Base-by-base conservation (phyloP, 306 rosid genomes). In the Biancaea sappan region DNA sequence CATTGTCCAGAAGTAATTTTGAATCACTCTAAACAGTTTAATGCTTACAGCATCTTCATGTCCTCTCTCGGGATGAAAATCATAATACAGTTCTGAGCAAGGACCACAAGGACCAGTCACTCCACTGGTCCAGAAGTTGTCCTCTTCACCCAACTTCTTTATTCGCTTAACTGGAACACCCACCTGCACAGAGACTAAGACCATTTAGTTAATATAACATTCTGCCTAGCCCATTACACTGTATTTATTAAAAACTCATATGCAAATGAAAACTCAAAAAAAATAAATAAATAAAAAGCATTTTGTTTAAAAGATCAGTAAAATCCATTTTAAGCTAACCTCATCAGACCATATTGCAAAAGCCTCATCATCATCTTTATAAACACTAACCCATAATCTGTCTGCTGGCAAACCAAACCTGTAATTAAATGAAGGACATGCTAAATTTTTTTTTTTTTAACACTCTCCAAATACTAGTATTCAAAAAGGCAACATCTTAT, bases 111-210 rank as follows among this genome's bases (percentile, higher is more conserved):
- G 98, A 64, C 97, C 98, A 3, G 97, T 82, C 18, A 72, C 89
- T 76, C 98, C 98, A 81, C 96, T 93, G 21, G 89, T 87, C 97
- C 98, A 93, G 80, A 93, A 93, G 84, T 93, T 93, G 85, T 93
- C 98, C 12, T 93, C 97, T 77, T 87, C 87, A 15, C 96, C 98
- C 93, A 93, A 84, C 84, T 89, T 89, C 86, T 91, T 91, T 80
- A 93, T 91, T 34, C 86, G 97, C 66, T 91, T 86, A 68, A 81
- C 43, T 11, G 98, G 97, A 65, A 93, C 87, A 21, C 98, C 98
- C 59, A 93, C 73, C 98, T 93, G 89, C 72, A 58, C 66, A 81
- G 70, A 78, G 77, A 61, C 21, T 69, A 75, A 8, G 29, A 21
- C 44, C 40, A 35, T 44, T 48, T 73, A 73, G 54, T 74, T 24